Percentiles rank a stretch among this genome's conserved stretches.
These are phyloP conservation scores for Hura crepitans DNA, from an alignment of 441 rosid species.

Conservation along the genomic window DNA sequence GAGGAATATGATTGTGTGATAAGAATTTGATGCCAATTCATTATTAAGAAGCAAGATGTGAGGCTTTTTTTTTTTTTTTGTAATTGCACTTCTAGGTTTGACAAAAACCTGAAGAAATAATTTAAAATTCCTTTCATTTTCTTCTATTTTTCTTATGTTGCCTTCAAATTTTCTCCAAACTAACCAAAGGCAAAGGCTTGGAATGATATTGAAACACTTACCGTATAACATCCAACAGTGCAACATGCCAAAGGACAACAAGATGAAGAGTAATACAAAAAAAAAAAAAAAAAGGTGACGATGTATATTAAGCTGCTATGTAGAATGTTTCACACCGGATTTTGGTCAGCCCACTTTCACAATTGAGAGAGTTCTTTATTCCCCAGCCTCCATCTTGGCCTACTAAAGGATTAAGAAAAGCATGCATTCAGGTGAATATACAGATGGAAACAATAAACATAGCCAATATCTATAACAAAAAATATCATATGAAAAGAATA, in stretches of 20 bases:
- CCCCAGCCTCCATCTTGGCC: slow-evolving; percentile 86
- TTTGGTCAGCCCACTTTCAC: slow-evolving; percentile 99
- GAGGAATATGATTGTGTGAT: too few relatives aligned
- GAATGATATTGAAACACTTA: not conserved
- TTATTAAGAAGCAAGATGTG: too few relatives aligned
- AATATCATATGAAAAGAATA: not conserved
- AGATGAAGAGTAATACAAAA: not conserved
- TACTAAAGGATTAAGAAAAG: slow-evolving; percentile 44
- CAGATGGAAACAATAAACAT: not conserved
- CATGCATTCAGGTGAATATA: slow-evolving; percentile 6
- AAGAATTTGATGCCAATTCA: too few relatives aligned
- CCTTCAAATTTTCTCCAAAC: not conserved
- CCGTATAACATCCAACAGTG: not conserved
- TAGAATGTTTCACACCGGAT: slow-evolving; percentile 55
- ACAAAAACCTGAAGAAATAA: not conserved
- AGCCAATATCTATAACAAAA: not conserved
- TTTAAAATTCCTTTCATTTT: not conserved
- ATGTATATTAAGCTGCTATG: not conserved
- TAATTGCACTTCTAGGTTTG: not conserved
- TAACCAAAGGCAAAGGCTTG: not conserved
- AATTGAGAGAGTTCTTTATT: slow-evolving; percentile 95
- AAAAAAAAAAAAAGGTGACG: not conserved
- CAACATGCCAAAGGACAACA: not conserved
- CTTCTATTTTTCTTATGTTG: not conserved
- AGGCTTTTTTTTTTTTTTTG: too few relatives aligned